Evolutionary conservation across 208 protist species (phyloP).

Genomic region (Acanthamoeba lenticulata): DNA sequence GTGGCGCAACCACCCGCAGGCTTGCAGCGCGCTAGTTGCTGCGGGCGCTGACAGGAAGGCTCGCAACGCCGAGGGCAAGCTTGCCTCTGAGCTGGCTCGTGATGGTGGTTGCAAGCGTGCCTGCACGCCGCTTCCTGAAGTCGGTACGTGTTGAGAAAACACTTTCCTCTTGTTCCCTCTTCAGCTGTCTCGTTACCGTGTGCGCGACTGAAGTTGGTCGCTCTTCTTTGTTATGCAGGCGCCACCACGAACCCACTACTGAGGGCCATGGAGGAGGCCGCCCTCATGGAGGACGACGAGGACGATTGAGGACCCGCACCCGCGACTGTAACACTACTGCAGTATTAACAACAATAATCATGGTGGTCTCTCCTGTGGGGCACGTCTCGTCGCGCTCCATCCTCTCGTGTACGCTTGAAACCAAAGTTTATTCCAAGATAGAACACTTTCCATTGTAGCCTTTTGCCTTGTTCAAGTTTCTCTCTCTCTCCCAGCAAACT

Average conservation of each 20-base stretch:
- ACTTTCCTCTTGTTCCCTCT: background rate
- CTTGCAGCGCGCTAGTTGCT: constrained; percentile 3
- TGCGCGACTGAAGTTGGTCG: too few relatives aligned
- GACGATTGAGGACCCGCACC: background rate
- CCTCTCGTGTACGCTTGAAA: too few relatives aligned
- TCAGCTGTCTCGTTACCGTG: too few relatives aligned
- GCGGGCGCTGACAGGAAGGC: constrained; percentile 13
- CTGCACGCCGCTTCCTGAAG: constrained; percentile 12
- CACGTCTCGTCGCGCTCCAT: too few relatives aligned
- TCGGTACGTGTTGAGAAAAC: constrained; percentile 28
- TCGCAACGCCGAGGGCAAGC: background rate
- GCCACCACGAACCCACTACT: constrained; percentile 56
- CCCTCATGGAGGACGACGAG: constrained; percentile 46
- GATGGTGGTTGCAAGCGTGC: background rate
- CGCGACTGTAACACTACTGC: background rate
- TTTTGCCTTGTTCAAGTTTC: too few relatives aligned
- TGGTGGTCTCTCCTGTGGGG: background rate
- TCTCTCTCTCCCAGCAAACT: too few relatives aligned
- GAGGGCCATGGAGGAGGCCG: constrained; percentile 46
- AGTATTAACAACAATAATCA: background rate
- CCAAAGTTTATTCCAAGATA: too few relatives aligned
- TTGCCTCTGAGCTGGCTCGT: background rate
- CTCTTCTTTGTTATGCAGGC: background rate
- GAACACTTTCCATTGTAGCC: too few relatives aligned
- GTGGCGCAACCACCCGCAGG: constrained; percentile 47